These are phyloP conservation scores for Suillus ampliporus DNA, from an alignment of 768 basidiomycete genomes.

Conservation along the genomic window DNA sequence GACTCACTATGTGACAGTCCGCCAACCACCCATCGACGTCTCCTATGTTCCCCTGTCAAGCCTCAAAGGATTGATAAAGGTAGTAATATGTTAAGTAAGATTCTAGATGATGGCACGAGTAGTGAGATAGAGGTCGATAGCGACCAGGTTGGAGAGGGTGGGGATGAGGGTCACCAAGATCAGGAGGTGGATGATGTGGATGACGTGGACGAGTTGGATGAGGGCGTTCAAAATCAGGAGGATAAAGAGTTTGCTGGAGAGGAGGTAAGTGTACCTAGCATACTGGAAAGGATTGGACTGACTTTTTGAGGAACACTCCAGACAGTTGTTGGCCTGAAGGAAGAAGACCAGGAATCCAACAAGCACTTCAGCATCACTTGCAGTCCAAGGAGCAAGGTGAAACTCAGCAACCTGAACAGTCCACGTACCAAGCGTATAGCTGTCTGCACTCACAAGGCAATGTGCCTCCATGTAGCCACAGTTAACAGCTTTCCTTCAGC, in stretches of 20 bases:
- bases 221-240: not conserved
- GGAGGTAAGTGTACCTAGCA: not conserved
- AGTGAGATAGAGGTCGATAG: not conserved
- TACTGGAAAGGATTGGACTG: not conserved
- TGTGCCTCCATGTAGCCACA: not conserved
- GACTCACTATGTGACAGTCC: too few species aligned
- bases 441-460: not conserved
- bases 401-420: not conserved
- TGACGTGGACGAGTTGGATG: not conserved
- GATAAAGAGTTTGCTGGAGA: not conserved
- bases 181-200: too few species aligned
- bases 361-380: not conserved
- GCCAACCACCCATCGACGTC: too few species aligned
- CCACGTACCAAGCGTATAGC: not conserved
- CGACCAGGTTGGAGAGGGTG: not conserved
- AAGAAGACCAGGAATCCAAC: too few species aligned
- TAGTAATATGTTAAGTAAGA: not conserved
- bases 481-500: not conserved
- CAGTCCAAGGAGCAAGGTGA: not conserved
- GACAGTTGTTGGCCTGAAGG: too few species aligned
- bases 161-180: conserved; percentile 2
- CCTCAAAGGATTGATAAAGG: not conserved
- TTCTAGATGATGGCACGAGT: not conserved
- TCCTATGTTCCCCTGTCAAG: too few species aligned
- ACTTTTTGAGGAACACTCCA: not conserved